Evolutionary conservation across 1,284 basidiomycete species (phyloP).

Genomic region (Pyrrhoderma lamaoense): DNA sequence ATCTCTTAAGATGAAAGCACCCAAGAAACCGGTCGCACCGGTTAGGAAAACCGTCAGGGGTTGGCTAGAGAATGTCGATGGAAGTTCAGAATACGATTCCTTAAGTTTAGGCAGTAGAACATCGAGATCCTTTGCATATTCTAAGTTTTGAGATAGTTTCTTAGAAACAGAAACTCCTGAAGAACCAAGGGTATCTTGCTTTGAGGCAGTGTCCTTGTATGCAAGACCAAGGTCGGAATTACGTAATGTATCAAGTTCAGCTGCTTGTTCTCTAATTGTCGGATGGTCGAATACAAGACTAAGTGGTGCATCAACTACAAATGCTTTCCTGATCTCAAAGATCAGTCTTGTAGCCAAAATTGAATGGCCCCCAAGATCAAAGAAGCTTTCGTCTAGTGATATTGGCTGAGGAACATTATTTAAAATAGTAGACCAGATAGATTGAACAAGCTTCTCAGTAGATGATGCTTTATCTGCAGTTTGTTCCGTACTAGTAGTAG

Average conservation of each 20-base stretch:
- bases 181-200: conserved; percentile 16
- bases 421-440: conserved; percentile 80
- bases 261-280: conserved; percentile 77
- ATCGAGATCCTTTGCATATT: conserved; percentile 81
- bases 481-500: conserved; percentile 27
- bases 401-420: conserved; percentile 77
- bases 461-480: conserved; percentile 41
- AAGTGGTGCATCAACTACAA: conserved; percentile 88
- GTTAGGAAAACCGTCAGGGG: conserved; percentile 86
- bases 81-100: conserved; percentile 50
- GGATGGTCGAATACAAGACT: conserved; percentile 92
- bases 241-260: conserved; percentile 71
- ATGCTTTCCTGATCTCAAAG: conserved; percentile 92
- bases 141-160: conserved; percentile 28
- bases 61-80: conserved; percentile 45
- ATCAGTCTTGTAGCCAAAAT: conserved; percentile 96
- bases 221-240: conserved; percentile 78
- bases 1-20: conserved; percentile 86
- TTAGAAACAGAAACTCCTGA: conserved; percentile 22
- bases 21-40: conserved; percentile 95
- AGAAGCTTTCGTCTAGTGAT: conserved; percentile 92
- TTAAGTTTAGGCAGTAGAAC: conserved; percentile 54
- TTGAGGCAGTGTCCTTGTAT: conserved; percentile 29
- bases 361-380: conserved; percentile 97
- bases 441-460: conserved; percentile 76